A percentile compares a stretch with the other conserved stretches of the same genome.
These are phyloP conservation scores for Batrachochytrium dendrobatidis DNA, from an alignment of 371 early-diverging fungal species.

Conservation along the genomic window DNA sequence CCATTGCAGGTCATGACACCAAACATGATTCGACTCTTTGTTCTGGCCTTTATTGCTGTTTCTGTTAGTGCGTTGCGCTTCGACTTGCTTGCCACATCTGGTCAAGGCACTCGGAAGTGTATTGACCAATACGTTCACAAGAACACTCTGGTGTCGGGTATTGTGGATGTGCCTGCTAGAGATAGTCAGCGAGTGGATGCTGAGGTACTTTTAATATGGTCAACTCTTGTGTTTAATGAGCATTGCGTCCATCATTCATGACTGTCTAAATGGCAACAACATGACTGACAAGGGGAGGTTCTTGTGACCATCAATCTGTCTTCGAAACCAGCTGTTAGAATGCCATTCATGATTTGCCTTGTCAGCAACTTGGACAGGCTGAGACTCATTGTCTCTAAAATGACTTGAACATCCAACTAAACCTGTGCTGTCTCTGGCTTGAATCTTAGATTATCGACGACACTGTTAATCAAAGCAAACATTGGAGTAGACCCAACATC, in stretches of 20 bases:
- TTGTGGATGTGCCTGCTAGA: constrained; percentile 55
- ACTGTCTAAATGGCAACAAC: neutral
- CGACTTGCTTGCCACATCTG: constrained; percentile 53
- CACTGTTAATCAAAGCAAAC: constrained; percentile 11
- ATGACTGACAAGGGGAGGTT: neutral
- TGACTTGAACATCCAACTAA: no score
- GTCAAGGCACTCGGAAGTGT: constrained; percentile 42
- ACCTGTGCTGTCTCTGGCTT: no score
- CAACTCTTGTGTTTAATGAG: neutral
- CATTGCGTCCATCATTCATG: neutral
- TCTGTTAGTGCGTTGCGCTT: constrained; percentile 60
- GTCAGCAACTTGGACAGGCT: neutral
- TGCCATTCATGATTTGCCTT: neutral
- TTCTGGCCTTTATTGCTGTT: constrained; percentile 18
- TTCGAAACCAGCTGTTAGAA: neutral
- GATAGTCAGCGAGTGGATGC: constrained; percentile 61
- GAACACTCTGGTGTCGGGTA: constrained; percentile 65
- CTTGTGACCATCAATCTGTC: neutral
- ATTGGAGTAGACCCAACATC: constrained; percentile 22
- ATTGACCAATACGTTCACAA: constrained; percentile 65
- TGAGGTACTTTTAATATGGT: constrained; percentile 42
- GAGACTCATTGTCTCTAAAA: neutral
- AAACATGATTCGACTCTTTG: no score
- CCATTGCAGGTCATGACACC: no score
- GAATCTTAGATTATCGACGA: constrained; percentile 20